Conservation (phyloP, 2,329 filamentous ascomycete species). For the Fusarium chaquense region DNA sequence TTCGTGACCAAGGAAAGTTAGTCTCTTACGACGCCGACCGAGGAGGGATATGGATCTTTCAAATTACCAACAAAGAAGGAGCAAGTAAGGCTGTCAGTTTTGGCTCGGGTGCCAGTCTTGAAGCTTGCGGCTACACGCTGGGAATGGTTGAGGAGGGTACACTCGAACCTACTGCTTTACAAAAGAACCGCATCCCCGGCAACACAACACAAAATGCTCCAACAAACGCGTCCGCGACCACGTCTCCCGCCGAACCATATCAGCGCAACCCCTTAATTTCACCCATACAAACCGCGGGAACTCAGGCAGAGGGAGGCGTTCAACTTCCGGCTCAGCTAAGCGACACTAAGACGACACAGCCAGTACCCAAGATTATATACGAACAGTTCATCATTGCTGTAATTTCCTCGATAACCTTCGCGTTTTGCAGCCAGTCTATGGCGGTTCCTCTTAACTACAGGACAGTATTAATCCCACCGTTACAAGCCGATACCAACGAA, state of each 20-base stretch:
- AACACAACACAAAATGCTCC: constrained; percentile 59
- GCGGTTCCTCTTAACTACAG: constrained; percentile 67
- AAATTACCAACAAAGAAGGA: constrained; percentile 59
- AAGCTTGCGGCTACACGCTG: constrained; percentile 60
- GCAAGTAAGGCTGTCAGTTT: constrained; percentile 39
- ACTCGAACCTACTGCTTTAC: constrained; percentile 63
- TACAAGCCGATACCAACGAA: constrained; percentile 25
- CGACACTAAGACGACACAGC: constrained; percentile 43
- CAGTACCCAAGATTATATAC: constrained; percentile 59
- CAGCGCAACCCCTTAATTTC: constrained; percentile 45
- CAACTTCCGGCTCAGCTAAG: constrained; percentile 47
- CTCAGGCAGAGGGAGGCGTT: constrained; percentile 46
- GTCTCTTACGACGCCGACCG: constrained; percentile 64
- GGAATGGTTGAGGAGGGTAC: constrained; percentile 61
- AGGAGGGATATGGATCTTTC: constrained; percentile 68
- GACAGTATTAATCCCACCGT: constrained; percentile 61
- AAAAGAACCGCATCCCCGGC: constrained; percentile 57
- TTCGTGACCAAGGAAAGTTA: constrained; percentile 66
- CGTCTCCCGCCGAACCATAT: constrained; percentile 55
- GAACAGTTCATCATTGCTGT: constrained; percentile 67
- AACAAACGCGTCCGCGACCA: constrained; percentile 59
- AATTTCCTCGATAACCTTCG: constrained; percentile 62
- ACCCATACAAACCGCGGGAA: constrained; percentile 28
- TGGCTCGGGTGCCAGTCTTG: constrained; percentile 56
- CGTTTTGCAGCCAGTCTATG: constrained; percentile 62